These are phyloP conservation scores for Aphanoascus verrucosus DNA, from an alignment of 2,329 filamentous ascomycete genomes.

Conservation along the genomic window DNA sequence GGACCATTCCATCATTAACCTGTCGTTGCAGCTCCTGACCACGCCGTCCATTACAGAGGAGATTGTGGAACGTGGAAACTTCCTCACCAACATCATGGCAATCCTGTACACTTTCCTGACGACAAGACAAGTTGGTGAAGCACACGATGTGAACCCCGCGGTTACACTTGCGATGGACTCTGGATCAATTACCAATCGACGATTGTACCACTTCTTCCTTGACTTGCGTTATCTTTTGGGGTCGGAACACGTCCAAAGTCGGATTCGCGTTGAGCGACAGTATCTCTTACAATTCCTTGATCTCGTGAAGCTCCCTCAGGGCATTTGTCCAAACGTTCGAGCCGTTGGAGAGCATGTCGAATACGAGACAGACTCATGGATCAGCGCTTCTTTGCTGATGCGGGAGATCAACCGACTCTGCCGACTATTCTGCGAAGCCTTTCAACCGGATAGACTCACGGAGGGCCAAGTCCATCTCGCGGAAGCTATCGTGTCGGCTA, in stretches of 20 bases:
- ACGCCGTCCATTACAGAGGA: constrained; percentile 94
- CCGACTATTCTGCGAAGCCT: constrained; percentile 77
- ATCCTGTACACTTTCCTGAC: constrained; percentile 97
- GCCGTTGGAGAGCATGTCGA: constrained; percentile 93
- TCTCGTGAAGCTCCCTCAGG: constrained; percentile 89
- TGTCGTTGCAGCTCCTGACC: constrained; percentile 91
- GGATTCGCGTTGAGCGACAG: constrained; percentile 68
- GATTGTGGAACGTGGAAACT: constrained; percentile 89
- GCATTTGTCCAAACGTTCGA: constrained; percentile 86
- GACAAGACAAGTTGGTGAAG: constrained; percentile 87
- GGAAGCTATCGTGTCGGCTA: constrained; percentile 55
- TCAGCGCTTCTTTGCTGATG: constrained; percentile 86
- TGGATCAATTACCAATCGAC: constrained; percentile 84
- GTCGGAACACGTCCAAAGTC: constrained; percentile 76
- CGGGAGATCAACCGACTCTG: constrained; percentile 90
- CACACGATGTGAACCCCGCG: constrained; percentile 73
- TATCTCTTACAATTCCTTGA: constrained; percentile 94
- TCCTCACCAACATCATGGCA: constrained; percentile 86
- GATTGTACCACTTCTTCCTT: constrained; percentile 96
- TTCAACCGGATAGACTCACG: constrained; percentile 56
- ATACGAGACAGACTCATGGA: constrained; percentile 97
- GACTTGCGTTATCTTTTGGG: constrained; percentile 86
- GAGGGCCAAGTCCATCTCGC: constrained; percentile 55
- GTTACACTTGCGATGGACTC: constrained; percentile 87
- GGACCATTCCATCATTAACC: constrained; percentile 96